Evolutionary conservation across 1,284 basidiomycete species (phyloP), one percentile per base, ranked within the genome.

Genomic region (Trichosporon faecale): DNA sequence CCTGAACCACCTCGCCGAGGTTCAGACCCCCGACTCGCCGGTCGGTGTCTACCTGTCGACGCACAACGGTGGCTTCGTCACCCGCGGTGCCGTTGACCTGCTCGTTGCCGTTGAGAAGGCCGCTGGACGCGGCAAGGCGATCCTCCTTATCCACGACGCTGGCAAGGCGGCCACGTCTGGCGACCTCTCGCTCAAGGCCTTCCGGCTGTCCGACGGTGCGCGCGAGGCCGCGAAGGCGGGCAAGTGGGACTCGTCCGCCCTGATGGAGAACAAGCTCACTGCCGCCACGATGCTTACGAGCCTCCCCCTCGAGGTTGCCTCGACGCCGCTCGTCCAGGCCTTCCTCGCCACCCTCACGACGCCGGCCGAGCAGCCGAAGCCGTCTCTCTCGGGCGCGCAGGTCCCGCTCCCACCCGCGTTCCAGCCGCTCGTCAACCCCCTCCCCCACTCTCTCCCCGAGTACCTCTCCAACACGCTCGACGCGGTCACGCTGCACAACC

Each of bases 1-100:
- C 37, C 76, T 84, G 27, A 76, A 72, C 44, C 79, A 83, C 69
- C 77, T 83, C 35, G 75, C 78, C 12, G 79, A 98, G 81, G 94
- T 98, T 71, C 92, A 94, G 81, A 90, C 91, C 68, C 95, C 98
- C 79, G 95, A 96, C 82, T 94, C 92, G 76, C 89, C 97, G 64
- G 93, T 99, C 69, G 97, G 97, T 60, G 94, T 98, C 84, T 99
- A 99, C 86, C 94, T 97, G 82, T 91, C 91, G 63, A 93, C 91
- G 63, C 89, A 90, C 21, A 87, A 94, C 66, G 94, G 94, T 49
- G 94, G 94, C n/a, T 98, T 96, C 84, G 91, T 93, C 84, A 92
- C 90, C 77, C 92, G 94, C 80, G 89, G 89, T n/a, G 85, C 97
- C 64, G 87, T 98, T 66, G 94, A 98, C 72, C 91, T 93, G 16